phyloP scores from a whole-genome alignment of 225 moss, liverwort and hornwort species.

The Rhytidiadelphus loreus region DNA sequence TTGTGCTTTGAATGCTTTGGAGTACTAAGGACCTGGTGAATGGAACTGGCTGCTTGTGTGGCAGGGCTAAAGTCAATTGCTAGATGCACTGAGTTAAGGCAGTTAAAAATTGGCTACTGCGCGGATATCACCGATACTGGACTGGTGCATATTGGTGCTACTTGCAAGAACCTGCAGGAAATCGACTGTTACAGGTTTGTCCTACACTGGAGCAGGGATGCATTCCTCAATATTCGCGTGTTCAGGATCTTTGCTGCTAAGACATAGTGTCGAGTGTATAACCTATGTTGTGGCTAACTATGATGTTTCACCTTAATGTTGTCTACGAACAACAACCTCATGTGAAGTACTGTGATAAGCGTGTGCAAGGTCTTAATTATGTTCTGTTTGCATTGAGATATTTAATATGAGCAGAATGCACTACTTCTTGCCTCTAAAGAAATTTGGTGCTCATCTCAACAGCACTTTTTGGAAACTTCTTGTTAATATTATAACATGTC shows the following conservation, averaged over 20 bases:
- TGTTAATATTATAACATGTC: background rate
- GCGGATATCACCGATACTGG: constrained; percentile 50
- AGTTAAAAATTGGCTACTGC: constrained; percentile 62
- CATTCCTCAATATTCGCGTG: background rate
- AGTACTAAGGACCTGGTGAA: background rate
- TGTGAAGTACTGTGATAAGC: background rate
- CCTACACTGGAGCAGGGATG: background rate
- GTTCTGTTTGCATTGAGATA: background rate
- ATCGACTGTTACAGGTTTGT: constrained; percentile 81
- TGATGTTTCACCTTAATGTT: background rate
- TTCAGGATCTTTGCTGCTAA: background rate
- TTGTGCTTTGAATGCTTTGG: background rate
- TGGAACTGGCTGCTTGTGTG: constrained; percentile 5
- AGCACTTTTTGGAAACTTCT: background rate
- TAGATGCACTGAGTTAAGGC: constrained; percentile 53
- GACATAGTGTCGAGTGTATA: background rate
- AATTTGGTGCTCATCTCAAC: background rate
- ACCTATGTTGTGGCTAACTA: background rate
- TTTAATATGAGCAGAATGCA: background rate
- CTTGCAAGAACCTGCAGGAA: constrained; percentile 63
- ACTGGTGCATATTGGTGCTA: constrained; percentile 49
- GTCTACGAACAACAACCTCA: background rate
- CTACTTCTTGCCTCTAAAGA: background rate
- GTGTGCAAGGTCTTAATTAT: background rate
- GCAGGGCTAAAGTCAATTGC: constrained; percentile 69